Percentiles rank a stretch among this genome's conserved stretches.
Evolutionary conservation across 2,329 filamentous ascomycete genomes (phyloP).

Genomic region (Cordyceps militaris): DNA sequence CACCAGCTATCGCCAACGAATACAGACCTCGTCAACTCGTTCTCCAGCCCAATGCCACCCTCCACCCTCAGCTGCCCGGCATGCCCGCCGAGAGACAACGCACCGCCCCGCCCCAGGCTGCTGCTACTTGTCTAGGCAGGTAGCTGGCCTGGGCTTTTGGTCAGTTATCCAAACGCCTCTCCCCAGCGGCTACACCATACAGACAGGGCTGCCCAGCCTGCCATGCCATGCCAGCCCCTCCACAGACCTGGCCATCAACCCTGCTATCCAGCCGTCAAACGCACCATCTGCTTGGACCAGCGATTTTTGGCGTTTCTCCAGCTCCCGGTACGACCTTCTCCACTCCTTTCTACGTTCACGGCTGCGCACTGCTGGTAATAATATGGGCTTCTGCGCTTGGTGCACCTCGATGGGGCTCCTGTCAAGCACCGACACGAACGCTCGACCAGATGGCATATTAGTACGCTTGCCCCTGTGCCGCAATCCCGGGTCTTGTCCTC

Average conservation of each 20-base stretch:
- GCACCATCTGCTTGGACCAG: not conserved
- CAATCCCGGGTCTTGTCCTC: not conserved
- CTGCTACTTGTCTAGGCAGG: not conserved
- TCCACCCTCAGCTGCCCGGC: slow-evolving; percentile 1
- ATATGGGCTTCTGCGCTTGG: not conserved
- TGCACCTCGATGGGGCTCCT: slow-evolving; percentile 3
- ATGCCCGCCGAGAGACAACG: slow-evolving; percentile 6
- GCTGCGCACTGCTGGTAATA: not conserved
- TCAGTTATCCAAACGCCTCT: not conserved
- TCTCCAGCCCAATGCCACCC: not conserved
- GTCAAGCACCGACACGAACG: not conserved
- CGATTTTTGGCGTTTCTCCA: not conserved
- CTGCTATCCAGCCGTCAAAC: not conserved
- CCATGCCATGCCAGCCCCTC: not conserved
- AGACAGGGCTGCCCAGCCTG: not conserved
- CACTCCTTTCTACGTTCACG: not conserved
- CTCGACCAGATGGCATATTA: slow-evolving; percentile 3
- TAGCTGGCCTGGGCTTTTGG: not conserved
- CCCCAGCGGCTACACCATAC: not conserved
- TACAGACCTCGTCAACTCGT: not conserved
- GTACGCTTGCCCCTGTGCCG: not conserved
- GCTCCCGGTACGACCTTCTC: not conserved
- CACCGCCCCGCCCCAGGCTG: not conserved
- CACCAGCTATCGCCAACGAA: not conserved
- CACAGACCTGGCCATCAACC: not conserved